Evolutionary conservation across 495 filamentous ascomycete species (phyloP).

Genomic region (Trichoderma erinaceum): DNA sequence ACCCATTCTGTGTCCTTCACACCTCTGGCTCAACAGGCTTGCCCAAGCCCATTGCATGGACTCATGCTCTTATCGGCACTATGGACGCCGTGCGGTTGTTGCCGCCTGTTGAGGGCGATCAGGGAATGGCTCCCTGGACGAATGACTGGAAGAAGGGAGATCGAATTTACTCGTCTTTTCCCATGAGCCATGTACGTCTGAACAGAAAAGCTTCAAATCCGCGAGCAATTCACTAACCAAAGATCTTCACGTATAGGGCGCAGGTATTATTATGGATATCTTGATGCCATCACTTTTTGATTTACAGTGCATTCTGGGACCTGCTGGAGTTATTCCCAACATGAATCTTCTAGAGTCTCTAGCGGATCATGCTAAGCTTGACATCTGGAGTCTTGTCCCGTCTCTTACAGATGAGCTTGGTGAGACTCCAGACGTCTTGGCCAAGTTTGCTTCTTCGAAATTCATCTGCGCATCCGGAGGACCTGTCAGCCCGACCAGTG

Average conservation of each 20-base stretch:
- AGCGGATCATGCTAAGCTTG: conserved; percentile 24
- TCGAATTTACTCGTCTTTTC: conserved; percentile 29
- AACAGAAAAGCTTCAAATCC: neutral
- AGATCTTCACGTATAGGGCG: conserved; percentile 20
- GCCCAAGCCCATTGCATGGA: conserved; percentile 27
- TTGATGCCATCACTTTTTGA: conserved; percentile 26
- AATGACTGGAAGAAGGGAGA: conserved; percentile 21
- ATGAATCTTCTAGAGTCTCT: conserved; percentile 25
- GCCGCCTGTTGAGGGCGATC: conserved; percentile 23
- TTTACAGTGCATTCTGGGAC: conserved; percentile 27
- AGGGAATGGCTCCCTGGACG: conserved; percentile 23
- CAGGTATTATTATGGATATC: conserved; percentile 28
- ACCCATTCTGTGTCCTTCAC: conserved; percentile 43
- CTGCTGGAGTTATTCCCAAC: conserved; percentile 25
- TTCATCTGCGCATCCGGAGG: conserved; percentile 32
- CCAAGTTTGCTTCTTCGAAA: conserved; percentile 25
- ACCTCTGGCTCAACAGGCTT: conserved; percentile 51
- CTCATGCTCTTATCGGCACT: conserved; percentile 21
- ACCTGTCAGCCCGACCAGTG: conserved; percentile 25
- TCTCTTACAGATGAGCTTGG: conserved; percentile 31
- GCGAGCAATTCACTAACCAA: conserved; percentile 11
- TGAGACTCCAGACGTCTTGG: conserved; percentile 24
- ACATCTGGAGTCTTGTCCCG: conserved; percentile 30
- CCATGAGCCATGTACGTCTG: conserved; percentile 28
- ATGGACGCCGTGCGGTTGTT: conserved; percentile 23